A percentile compares a stretch with the other conserved stretches of the same genome.
phyloP scores from a whole-genome alignment of 1,284 basidiomycete species.

The Neotropicomus parvogracilis region DNA sequence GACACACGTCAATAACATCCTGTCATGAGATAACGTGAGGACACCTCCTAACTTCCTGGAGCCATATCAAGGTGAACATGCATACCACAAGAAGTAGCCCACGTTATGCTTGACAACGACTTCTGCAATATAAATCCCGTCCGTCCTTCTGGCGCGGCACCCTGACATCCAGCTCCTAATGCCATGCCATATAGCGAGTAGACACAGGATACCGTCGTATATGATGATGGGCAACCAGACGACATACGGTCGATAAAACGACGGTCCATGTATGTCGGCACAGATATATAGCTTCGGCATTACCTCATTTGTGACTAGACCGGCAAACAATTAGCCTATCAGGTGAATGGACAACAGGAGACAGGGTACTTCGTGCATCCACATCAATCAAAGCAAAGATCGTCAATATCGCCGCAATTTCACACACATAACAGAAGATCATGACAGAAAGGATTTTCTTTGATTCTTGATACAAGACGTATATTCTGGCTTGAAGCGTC shows the following conservation, averaged over 20 bases:
- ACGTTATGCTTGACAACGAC: conserved; percentile 16
- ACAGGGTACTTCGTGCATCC: conserved; percentile 6
- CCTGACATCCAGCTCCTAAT: conserved; percentile 9
- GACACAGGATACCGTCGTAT: conserved; percentile 13
- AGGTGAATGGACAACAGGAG: not conserved
- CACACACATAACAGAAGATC: conserved; percentile 9
- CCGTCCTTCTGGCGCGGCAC: not conserved
- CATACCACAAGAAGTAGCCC: conserved; percentile 23
- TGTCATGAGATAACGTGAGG: not conserved
- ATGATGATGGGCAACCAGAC: conserved; percentile 21
- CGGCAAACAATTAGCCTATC: too few relatives aligned
- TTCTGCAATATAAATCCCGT: conserved; percentile 6
- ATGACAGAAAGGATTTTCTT: conserved; percentile 11
- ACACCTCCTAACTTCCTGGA: not conserved
- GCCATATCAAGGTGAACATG: not conserved
- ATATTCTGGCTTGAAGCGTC: conserved; percentile 16
- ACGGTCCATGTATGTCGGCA: conserved; percentile 3
- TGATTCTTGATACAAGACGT: conserved; percentile 16
- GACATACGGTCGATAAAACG: conserved; percentile 11
- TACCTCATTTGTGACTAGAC: conserved; percentile 15
- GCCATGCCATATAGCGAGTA: conserved; percentile 16
- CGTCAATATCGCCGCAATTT: conserved; percentile 5
- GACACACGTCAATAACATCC: conserved; percentile 11
- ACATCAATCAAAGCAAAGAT: conserved; percentile 5
- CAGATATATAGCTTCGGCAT: conserved; percentile 14